Percentiles rank a stretch among this genome's conserved stretches.
phyloP scores from a whole-genome alignment of 192 early-diverging fungal genomes.

The Helicostylum pulchrum region DNA sequence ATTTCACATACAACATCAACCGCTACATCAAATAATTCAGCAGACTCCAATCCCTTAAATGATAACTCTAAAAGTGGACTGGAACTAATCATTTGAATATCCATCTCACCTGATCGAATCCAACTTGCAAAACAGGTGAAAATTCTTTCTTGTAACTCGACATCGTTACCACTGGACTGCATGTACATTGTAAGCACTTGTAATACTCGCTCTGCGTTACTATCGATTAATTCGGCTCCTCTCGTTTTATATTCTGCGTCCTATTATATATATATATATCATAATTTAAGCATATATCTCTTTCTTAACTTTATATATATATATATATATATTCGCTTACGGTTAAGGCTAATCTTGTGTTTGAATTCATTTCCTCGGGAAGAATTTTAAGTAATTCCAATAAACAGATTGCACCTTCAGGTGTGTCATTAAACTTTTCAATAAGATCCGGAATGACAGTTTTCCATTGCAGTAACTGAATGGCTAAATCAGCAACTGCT shows the following conservation, averaged over 20 bases:
- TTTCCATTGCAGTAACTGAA: slow-evolving; percentile 78
- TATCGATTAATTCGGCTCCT: slow-evolving; percentile 57
- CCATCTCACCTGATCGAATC: slow-evolving; percentile 80
- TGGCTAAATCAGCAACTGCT: slow-evolving; percentile 77
- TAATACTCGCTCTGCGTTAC: slow-evolving; percentile 66
- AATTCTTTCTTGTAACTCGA: slow-evolving; percentile 58
- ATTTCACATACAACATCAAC: slow-evolving; percentile 84
- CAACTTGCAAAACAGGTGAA: slow-evolving; percentile 79
- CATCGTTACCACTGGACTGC: slow-evolving; percentile 56
- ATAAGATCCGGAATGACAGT: slow-evolving; percentile 77
- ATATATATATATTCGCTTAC: slow-evolving; percentile 42
- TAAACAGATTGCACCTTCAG: slow-evolving; percentile 61
- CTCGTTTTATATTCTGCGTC: slow-evolving; percentile 59
- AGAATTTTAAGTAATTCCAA: slow-evolving; percentile 82
- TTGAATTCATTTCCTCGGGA: slow-evolving; percentile 79
- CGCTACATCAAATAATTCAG: slow-evolving; percentile 77
- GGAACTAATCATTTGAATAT: slow-evolving; percentile 53
- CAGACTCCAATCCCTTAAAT: slow-evolving; percentile 69
- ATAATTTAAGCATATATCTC: background rate
- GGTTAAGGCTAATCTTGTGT: slow-evolving; percentile 59
- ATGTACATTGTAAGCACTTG: slow-evolving; percentile 67
- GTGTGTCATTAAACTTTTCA: slow-evolving; percentile 57
- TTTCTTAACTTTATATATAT: background rate
- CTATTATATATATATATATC: slow-evolving; percentile 32
- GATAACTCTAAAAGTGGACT: slow-evolving; percentile 67